Percentiles rank a stretch among this genome's conserved stretches.
phyloP scores from a whole-genome alignment of 1,284 basidiomycete genomes.

The Neotropicomus parvogracilis region DNA sequence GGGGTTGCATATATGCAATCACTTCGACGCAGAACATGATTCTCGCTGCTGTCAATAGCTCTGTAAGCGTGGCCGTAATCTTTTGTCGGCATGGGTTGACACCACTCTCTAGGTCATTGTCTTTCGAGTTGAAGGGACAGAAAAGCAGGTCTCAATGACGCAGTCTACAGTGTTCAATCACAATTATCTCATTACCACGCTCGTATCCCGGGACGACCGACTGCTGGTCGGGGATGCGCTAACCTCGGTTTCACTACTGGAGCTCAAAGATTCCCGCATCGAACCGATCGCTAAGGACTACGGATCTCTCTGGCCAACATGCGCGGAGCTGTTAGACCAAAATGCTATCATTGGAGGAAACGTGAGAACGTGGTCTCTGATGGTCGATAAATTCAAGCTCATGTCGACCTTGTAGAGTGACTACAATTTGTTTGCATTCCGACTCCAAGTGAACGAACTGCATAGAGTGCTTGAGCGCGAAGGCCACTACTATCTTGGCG shows the following conservation, averaged over 20 bases:
- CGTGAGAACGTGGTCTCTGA: slow-evolving; percentile 42
- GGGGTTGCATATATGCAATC: slow-evolving; percentile 64
- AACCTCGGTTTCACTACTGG: slow-evolving; percentile 74
- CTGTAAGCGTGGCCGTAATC: slow-evolving; percentile 46
- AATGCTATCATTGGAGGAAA: slow-evolving; percentile 72
- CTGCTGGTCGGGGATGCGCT: slow-evolving; percentile 77
- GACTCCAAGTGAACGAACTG: slow-evolving; percentile 42
- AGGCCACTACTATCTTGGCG: slow-evolving; percentile 66
- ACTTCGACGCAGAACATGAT: slow-evolving; percentile 46
- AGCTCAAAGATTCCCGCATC: slow-evolving; percentile 48
- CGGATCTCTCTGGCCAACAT: slow-evolving; percentile 68
- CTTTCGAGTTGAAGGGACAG: slow-evolving; percentile 40
- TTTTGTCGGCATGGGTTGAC: neutral
- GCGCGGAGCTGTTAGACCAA: slow-evolving; percentile 52
- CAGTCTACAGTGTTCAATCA: slow-evolving; percentile 67
- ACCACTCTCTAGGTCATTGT: slow-evolving; percentile 42
- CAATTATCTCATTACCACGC: slow-evolving; percentile 72
- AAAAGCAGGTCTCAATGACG: slow-evolving; percentile 35
- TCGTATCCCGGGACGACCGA: slow-evolving; percentile 49
- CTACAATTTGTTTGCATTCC: slow-evolving; percentile 74
- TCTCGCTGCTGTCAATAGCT: slow-evolving; percentile 70
- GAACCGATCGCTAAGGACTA: slow-evolving; percentile 72
- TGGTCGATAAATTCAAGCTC: neutral
- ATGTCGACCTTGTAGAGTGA: slow-evolving; percentile 49
- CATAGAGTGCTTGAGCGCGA: slow-evolving; percentile 51